Percentiles rank a stretch among this genome's conserved stretches.
These are phyloP conservation scores for Calocybe cyanea DNA, from an alignment of 768 basidiomycete genomes.

Conservation along the genomic window DNA sequence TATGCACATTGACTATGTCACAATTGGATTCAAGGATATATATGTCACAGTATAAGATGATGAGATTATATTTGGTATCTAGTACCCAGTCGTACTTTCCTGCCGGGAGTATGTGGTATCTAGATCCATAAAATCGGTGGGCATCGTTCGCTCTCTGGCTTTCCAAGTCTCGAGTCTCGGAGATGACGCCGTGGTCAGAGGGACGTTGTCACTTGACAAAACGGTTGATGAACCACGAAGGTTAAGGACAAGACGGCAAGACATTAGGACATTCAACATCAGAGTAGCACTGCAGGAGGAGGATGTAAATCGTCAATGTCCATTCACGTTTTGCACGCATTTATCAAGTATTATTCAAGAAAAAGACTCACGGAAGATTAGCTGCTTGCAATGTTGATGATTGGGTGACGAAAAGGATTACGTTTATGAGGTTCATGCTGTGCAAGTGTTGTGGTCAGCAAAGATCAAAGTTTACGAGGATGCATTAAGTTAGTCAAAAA, in stretches of 20 bases:
- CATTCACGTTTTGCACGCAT: no score
- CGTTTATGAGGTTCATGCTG: slow-evolving; percentile 21
- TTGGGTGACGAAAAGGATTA: slow-evolving; percentile 18
- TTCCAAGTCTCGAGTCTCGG: slow-evolving; percentile 1
- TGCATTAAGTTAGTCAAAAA: neutral
- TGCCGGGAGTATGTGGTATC: no score
- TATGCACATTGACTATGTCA: no score
- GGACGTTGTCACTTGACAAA: neutral
- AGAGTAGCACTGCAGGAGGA: slow-evolving; percentile 17
- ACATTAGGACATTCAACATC: slow-evolving; percentile 20
- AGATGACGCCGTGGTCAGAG: neutral
- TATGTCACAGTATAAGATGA: no score
- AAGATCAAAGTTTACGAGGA: no score
- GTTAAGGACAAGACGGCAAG: slow-evolving; percentile 21
- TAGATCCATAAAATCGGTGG: neutral
- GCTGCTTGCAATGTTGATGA: slow-evolving; percentile 11
- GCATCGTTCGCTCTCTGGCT: neutral
- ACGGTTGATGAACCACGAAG: slow-evolving; percentile 9
- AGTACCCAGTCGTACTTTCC: no score
- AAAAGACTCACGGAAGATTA: slow-evolving; percentile 19
- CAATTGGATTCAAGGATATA: no score
- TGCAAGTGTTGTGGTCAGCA: neutral
- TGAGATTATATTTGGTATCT: no score
- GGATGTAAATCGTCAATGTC: no score
- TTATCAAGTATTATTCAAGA: no score